Evolutionary conservation across 2,329 filamentous ascomycete species (phyloP).

Genomic region (Venturia pyrina): DNA sequence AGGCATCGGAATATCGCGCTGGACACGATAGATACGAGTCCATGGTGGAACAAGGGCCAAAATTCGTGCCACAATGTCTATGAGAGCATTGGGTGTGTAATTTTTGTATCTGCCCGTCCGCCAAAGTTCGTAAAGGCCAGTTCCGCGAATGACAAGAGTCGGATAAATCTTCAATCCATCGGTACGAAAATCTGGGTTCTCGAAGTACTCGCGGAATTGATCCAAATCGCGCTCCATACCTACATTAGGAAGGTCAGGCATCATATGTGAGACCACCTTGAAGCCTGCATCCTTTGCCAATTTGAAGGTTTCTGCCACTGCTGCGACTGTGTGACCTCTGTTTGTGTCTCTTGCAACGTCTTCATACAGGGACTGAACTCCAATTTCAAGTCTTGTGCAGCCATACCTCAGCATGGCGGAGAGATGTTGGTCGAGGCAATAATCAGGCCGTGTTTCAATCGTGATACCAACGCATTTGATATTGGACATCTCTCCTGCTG

Average conservation of each 20-base stretch:
- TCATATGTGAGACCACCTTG: slow-evolving; percentile 99
- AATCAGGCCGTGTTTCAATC: slow-evolving; percentile 94
- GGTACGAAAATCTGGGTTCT: slow-evolving; percentile 89
- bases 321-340: slow-evolving; percentile 86
- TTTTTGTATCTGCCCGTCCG: slow-evolving; percentile 95
- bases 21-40: slow-evolving; percentile 97
- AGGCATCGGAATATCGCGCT: slow-evolving; percentile 99
- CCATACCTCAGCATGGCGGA: slow-evolving; percentile 97
- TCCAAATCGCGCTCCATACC: slow-evolving; percentile 97
- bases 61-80: slow-evolving; percentile 94
- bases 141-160: slow-evolving; percentile 91
- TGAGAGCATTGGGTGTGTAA: slow-evolving; percentile 92
- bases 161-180: slow-evolving; percentile 98
- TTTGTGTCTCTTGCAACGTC: slow-evolving; percentile 98
- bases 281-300: slow-evolving; percentile 97
- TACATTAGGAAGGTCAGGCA: slow-evolving; percentile 96
- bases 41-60: slow-evolving; percentile 89
- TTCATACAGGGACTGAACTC: slow-evolving; percentile 94
- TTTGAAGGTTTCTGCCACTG: slow-evolving; percentile 93
- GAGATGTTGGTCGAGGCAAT: slow-evolving; percentile 90
- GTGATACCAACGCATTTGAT: slow-evolving; percentile 98
- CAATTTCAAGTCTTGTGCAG: slow-evolving; percentile 87
- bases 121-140: slow-evolving; percentile 95
- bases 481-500: slow-evolving; percentile 90
- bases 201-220: slow-evolving; percentile 96